Base-by-base conservation (phyloP, 2,329 filamentous ascomycete species). In the Domatiomyces catenatus region DNA sequence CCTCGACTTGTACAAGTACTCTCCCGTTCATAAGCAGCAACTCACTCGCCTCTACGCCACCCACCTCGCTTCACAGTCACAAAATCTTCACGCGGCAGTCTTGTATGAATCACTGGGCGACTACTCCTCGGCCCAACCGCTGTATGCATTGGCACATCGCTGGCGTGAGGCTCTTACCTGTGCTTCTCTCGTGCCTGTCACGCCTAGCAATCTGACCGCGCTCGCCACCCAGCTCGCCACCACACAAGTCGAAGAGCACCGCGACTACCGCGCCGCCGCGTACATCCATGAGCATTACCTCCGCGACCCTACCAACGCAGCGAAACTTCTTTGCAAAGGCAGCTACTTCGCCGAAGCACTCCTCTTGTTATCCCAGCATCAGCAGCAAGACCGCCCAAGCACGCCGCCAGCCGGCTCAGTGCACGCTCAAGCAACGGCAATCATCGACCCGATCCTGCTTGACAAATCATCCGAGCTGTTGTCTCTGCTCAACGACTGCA, bases 401-500 rank as follows among this genome's bases (percentile, higher is more conserved):
- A 75, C 96, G 32, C 68, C 70, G 24, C 22, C 32, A 15, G 10
- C 32, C 8, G 12, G 4, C 32, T 39, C 32, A 39, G 5, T 39
- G 4, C 32, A 39, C 7, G 15, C 32, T 39, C 32, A 39, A 39
- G 32, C 32, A 4, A 15, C 32, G 2, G 68, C 75, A 0, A 76
- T 85, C 49, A 75, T 98, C 12, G 90, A 98, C 63, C 67, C 76
- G 0, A 86, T 84, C 1, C 79, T 98, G 5, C 77, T 81, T 3
- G 90, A 96, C 52, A 81, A 85, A 1, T 81, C 92, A 51, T 83
- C 84, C 19, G 80, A 78, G 49, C 89, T 83, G 60, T 94, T 88
- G 0, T 92, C 96, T 64, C 81, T 96, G 53, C 78, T 98, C 8
- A 87, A 92, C 1, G 92, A 98, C 65, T 96, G 90, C 76, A 87